Conservation (phyloP, 768 basidiomycete genomes). For the Coprinellus aureogranulatus region DNA sequence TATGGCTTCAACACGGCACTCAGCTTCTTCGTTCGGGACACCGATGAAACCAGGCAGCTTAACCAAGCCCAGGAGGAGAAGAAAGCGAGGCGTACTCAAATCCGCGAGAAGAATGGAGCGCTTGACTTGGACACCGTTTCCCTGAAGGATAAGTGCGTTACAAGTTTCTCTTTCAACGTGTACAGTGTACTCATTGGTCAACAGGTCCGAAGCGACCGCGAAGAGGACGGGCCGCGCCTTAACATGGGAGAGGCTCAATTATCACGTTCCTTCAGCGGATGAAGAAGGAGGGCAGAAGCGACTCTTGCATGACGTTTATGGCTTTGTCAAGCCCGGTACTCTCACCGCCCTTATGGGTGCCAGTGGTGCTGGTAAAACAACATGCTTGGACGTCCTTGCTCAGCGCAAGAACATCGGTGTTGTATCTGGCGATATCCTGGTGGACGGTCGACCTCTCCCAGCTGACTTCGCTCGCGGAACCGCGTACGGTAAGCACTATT, state of each 20-base stretch:
- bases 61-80: constrained; percentile 53
- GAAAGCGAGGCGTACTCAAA: constrained; percentile 39
- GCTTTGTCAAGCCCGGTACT: constrained; percentile 84
- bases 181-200: background rate
- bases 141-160: background rate
- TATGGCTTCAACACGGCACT: constrained; percentile 48
- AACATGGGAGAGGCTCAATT: constrained; percentile 81
- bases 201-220: background rate
- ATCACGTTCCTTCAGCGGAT: constrained; percentile 66
- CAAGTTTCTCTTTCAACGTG: background rate
- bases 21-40: constrained; percentile 62
- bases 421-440: constrained; percentile 58
- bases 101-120: constrained; percentile 18
- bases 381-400: constrained; percentile 70
- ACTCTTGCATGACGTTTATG: constrained; percentile 72
- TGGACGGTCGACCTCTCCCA: constrained; percentile 62
- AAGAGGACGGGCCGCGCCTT: constrained; percentile 52
- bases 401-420: constrained; percentile 73
- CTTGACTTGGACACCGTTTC: background rate
- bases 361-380: constrained; percentile 74
- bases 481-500: constrained; percentile 60
- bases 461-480: constrained; percentile 60
- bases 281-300: constrained; percentile 42
- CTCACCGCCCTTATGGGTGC: constrained; percentile 88
- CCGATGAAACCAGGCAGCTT: constrained; percentile 48